Evolutionary conservation across 1,284 basidiomycete genomes (phyloP), one percentile per base, ranked within the genome.

Genomic region (Porodaedalea pini): DNA sequence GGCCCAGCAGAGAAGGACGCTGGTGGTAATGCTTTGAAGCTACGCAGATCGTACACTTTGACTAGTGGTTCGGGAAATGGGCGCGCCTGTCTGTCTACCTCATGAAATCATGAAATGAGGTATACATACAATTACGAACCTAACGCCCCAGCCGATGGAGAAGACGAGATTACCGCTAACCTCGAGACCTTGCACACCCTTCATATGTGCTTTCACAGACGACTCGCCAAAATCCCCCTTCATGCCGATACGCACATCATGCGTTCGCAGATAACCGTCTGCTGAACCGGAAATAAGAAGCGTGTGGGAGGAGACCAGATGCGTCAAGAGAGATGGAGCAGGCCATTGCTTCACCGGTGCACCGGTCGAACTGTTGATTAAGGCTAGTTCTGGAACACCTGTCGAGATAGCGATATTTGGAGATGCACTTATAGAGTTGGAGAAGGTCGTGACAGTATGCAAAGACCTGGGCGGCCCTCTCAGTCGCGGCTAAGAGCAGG

Each of bases 41-140:
- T 89, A 29, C 96, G 86, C 25, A 94, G 69, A 69, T 99, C 96
- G 68, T 92, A 97, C 8, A 98, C 80, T 71, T 97, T 96, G 64
- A 99, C 90, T 25, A 97, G 77, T 1, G 94, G 91, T 69, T 98
- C 96, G 0, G 92, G 89, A 51, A 91, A 82, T 1, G 95, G 93
- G 45, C 90, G 88, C 19, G 90, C 88, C 70, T 92, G 92, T 68
- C 92, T 94, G 66, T 45, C n/a, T 60, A 54, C 39, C 40, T 41
- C 54, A 19, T 39, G 34, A 23, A 48, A 56, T 67, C 23, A 54
- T 56, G 10, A 48, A 31, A 15, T 21, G 39, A 29, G 48, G 39
- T 23, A 54, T 25, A 51, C 10, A 45, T 51, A 21, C 36, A 34
- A n/a, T 11, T 27, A 31, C 71, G 63, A 63, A 90, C 92, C 91